Evolutionary conservation across 768 basidiomycete species (phyloP), one percentile per base, ranked within the genome.

Genomic region (Boletus subparvulus): DNA sequence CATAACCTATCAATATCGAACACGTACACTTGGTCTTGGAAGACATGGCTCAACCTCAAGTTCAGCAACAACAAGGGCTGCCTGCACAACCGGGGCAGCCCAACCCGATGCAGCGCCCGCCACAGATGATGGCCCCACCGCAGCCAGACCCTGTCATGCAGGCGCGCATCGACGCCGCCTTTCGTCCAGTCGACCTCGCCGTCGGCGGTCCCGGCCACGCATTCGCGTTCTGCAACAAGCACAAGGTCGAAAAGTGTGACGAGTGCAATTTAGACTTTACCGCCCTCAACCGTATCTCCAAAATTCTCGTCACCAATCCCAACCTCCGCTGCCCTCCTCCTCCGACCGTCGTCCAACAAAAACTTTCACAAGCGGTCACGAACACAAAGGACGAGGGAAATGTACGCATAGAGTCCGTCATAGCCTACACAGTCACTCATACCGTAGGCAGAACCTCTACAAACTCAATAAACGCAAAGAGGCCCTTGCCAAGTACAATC

Each of bases 371-470:
- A 61, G 80, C 84, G 21, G 83, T 98, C 54, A 87, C 83, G 14
- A 76, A 80, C 46, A 86, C 88, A 6, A 98, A 98, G 69, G 96
- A 98, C 47, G 92, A 96, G 60, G 97, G 97, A 57, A 99, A 99
- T 71, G 93, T 93, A 67, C 67, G 92, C 78, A 33, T 36, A 58
- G 21, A n/a, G 16, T 61, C 28, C 47, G 55, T 30, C 26, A 47
- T 19, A 5, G 40, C 32, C 49, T 48, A 36, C 50, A n/a, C 45
- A 7, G 35, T 51, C 19, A 49, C 50, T 64, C 58, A 58, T 60
- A 47, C 46, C 53, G 51, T 61, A 58, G 37, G 0, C 69, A 96
- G 94, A 74, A 80, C 41, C 71, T 88, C 4, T 98, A 91, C 79
- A 96, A 96, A 73, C 63, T 77, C 44, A 80, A 81, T n/a, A 78